Percentiles rank a stretch among this genome's conserved stretches.
Conservation (phyloP, 805 yeast species). For the Kluyveromyces siamensis region DNA sequence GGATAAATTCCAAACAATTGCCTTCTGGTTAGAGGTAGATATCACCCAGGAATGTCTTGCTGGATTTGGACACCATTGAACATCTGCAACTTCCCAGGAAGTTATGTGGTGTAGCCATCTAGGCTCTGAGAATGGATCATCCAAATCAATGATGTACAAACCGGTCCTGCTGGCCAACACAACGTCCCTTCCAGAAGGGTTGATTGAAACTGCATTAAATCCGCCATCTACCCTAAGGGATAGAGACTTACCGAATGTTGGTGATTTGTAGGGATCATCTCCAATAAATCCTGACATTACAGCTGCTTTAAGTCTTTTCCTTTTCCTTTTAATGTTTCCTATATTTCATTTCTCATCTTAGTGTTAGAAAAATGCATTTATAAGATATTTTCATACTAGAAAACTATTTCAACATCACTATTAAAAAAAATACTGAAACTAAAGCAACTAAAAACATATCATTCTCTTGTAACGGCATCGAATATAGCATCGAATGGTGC, state of each 20-base stretch:
- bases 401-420: neutral
- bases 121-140: constrained; percentile 93
- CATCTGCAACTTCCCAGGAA: constrained; percentile 98
- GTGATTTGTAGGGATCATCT: constrained; percentile 33
- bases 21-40: constrained; percentile 91
- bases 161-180: constrained; percentile 81
- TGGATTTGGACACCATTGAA: constrained; percentile 94
- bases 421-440: neutral
- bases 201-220: constrained; percentile 80
- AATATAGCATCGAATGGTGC: constrained; percentile 58
- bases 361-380: neutral
- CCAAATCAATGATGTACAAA: constrained; percentile 79
- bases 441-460: neutral
- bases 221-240: constrained; percentile 86
- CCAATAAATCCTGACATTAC: constrained; percentile 10
- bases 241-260: constrained; percentile 72
- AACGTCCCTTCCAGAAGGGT: constrained; percentile 88
- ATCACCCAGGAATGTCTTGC: constrained; percentile 85
- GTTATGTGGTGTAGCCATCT: constrained; percentile 88
- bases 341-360: neutral
- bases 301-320: neutral
- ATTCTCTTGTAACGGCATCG: constrained; percentile 42
- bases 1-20: constrained; percentile 85
- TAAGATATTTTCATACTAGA: neutral
- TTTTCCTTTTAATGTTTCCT: neutral